phyloP scores from a whole-genome alignment of 208 protist genomes.

The Acanthamoeba lenticulata region DNA sequence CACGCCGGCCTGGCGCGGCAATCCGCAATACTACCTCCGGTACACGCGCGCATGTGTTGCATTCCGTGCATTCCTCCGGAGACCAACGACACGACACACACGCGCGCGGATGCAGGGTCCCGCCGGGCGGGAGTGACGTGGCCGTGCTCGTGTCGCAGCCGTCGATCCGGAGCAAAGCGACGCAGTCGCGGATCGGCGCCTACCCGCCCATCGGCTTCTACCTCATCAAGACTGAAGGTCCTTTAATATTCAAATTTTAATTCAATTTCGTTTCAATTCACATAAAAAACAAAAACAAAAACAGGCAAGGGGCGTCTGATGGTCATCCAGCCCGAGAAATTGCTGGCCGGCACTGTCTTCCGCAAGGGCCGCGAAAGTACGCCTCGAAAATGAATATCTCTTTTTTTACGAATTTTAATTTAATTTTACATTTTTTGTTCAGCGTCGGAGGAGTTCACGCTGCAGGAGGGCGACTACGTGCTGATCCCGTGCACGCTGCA shows the following conservation, averaged over 20 bases:
- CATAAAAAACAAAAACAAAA: not conserved
- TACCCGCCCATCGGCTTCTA: constrained; percentile 65
- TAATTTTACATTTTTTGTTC: not conserved
- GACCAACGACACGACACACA: too few species aligned
- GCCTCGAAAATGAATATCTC: not conserved
- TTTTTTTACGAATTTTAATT: too few species aligned
- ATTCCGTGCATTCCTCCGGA: not conserved
- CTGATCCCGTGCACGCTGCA: constrained; percentile 44
- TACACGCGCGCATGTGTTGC: not conserved
- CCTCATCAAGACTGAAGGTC: not conserved
- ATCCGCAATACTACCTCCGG: constrained; percentile 60
- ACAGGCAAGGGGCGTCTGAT: not conserved
- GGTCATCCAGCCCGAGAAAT: not conserved
- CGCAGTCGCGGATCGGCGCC: not conserved
- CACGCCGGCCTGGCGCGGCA: not conserved
- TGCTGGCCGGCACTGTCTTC: not conserved
- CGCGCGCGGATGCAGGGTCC: too few species aligned
- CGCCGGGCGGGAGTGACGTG: not conserved
- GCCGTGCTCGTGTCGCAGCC: constrained; percentile 4
- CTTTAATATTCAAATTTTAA: not conserved
- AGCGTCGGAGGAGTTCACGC: constrained; percentile 49
- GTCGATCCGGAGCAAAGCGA: not conserved
- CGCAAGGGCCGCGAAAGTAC: constrained; percentile 42
- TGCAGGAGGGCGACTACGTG: constrained; percentile 56
- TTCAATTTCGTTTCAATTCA: not conserved